Evolutionary conservation across 192 early-diverging fungal species (phyloP), one percentile per base, ranked within the genome.

Genomic region (Rhizoclosmatium globosum): DNA sequence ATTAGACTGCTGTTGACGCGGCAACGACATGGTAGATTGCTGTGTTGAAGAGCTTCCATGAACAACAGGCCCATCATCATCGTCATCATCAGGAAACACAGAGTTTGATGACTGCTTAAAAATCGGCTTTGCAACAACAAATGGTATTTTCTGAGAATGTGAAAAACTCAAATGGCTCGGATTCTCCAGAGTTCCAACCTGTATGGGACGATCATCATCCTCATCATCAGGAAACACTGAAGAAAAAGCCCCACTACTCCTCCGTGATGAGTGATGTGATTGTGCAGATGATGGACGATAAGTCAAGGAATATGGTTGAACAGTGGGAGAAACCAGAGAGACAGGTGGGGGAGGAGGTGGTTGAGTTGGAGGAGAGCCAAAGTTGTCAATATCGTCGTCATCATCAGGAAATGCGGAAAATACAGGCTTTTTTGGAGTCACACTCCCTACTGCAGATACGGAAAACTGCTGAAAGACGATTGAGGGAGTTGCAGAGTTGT

Each of bases 401-500:
- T 64, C 15, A 64, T 64, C 62, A 9, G 62, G 62, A 64, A 64
- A 64, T 64, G 62, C 62, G 39, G 62, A 64, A 31, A 31, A 64
- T 31, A 11, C 39, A 31, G 31, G 31, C 31, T 31, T 31, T 31
- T 31, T 31, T 31, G 31, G 31, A 31, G 31, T 31, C 31, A 31
- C 31, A 31, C 31, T 31, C 31, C 31, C 31, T 31, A 31, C 31
- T 31, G 31, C 31, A 31, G 31, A 31, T 31, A 31, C 31, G 31
- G 31, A 31, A 31, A 31, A 31, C 31, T 31, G 31, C 31, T 31
- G 31, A 31, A 31, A 31, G 31, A 31, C 31, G 31, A 31, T 31
- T 31, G 31, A 31, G 31, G 31, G 31, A 31, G 31, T 31, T 31
- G 31, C 31, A 31, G 31, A 31, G 31, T 31, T 31, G 31, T 31